Conservation (phyloP, 805 yeast genomes). For the Cyberlindnera saturnus region DNA sequence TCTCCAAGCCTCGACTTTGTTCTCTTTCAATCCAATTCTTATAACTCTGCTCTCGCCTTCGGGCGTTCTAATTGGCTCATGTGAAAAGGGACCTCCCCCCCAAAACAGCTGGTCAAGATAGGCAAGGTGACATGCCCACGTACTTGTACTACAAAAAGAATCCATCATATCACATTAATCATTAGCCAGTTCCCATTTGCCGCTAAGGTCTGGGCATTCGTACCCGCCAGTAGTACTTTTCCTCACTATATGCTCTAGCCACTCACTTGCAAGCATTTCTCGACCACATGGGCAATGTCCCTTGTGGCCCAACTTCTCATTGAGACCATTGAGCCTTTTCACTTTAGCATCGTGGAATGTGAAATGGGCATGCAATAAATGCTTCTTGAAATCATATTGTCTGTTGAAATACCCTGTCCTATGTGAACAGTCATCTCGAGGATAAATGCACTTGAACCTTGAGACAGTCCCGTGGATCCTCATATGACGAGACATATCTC, state of each 20-base stretch:
- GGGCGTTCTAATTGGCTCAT: neutral
- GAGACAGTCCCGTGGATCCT: slow-evolving; percentile 54
- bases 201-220: slow-evolving; percentile 6
- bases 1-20: neutral
- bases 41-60: neutral
- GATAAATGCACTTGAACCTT: slow-evolving; percentile 53
- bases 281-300: slow-evolving; percentile 54
- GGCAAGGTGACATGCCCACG: no score
- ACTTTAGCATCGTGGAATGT: slow-evolving; percentile 39
- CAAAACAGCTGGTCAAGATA: no score
- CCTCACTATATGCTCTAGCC: slow-evolving; percentile 53
- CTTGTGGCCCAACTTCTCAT: slow-evolving; percentile 42
- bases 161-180: neutral
- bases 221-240: neutral
- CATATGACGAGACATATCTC: slow-evolving; percentile 60
- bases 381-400: slow-evolving; percentile 65
- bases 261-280: slow-evolving; percentile 41
- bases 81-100: neutral
- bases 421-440: slow-evolving; percentile 48
- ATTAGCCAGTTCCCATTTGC: slow-evolving; percentile 4
- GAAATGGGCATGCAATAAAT: slow-evolving; percentile 55
- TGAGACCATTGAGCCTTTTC: slow-evolving; percentile 36
- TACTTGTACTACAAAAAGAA: no score
- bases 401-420: slow-evolving; percentile 59
- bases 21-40: neutral